Base-by-base conservation (phyloP, 1,284 basidiomycete species). In the Microstroma glucosiphilum region DNA sequence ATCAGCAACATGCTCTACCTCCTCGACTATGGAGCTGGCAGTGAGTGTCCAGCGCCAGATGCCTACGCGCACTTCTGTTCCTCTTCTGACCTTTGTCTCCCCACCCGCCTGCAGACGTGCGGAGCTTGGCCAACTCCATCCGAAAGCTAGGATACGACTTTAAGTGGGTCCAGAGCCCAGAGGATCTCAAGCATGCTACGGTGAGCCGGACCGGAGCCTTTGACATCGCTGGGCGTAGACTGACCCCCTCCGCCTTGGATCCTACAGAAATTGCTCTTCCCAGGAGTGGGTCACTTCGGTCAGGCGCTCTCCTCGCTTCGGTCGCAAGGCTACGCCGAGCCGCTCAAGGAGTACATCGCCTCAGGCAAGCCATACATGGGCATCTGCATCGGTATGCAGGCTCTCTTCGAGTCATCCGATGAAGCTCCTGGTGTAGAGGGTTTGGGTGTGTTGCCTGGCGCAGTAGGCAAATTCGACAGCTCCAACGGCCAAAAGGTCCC, bases 221-320 rank as follows among this genome's bases (percentile, higher is more conserved):
- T 48, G 7, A 15, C 21, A 57, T 23, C 25, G 25, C 11, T 17
- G 17, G 26, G 3, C 25, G 40, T 6, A 12, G 26, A 40, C n/a
- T 40, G 15, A 57, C 56, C 56, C 7, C 19, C 7, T 2, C 7
- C 9, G 15, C 25, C 17, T 40, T 51, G 57, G 40, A 19, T 1
- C 15, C 40, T 60, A 8, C 46, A 97, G 94, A 89, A 88, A 81
- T 87, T 99, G 75, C 85, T 99, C 73, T 98, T 99, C 79, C 96
- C 96, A 57, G 96, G 96, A n/a, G 96, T 98, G 51, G 96, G 96
- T 26, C 86, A 92, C 7, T 98, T 97, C 79, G 88, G 89, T 60
- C 87, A 88, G 49, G 96, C 94, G 9, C 88, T 96, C 73, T 83
- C 85, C 58, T 88, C 89, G 61, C 86, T 99, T 56, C 81, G 83